Evolutionary conservation across 2,329 filamentous ascomycete genomes (phyloP).

Genomic region (Ophiostoma novo-ulmi): DNA sequence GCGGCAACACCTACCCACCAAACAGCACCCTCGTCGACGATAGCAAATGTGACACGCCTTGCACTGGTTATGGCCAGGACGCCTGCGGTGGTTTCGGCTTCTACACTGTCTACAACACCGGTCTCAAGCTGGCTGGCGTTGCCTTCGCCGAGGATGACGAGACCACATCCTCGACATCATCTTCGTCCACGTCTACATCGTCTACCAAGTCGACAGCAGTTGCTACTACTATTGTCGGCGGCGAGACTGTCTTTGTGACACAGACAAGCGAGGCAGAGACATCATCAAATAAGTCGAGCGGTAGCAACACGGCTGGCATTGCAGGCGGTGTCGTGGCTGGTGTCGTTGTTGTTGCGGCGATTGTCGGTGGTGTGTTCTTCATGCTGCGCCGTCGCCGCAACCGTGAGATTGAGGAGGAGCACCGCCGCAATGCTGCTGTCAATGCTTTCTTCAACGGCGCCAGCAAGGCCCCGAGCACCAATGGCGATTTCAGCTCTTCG

Average conservation of each 20-base stretch:
- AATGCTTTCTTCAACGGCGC: conserved; percentile 67
- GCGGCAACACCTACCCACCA: conserved; percentile 64
- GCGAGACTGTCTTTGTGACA: conserved; percentile 29
- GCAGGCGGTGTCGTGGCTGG: conserved; percentile 84
- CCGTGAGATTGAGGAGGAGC: conserved; percentile 74
- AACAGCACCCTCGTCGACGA: conserved; percentile 49
- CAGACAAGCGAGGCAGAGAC: conserved; percentile 31
- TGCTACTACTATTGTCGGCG: conserved; percentile 26
- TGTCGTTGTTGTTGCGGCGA: conserved; percentile 61
- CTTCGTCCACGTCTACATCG: conserved; percentile 18
- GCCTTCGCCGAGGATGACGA: conserved; percentile 30
- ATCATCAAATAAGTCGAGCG: conserved; percentile 24
- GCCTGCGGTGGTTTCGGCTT: conserved; percentile 58
- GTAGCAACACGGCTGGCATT: conserved; percentile 70
- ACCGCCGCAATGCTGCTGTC: conserved; percentile 73
- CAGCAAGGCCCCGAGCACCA: conserved; percentile 54
- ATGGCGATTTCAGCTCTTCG: conserved; percentile 63
- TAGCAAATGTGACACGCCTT: conserved; percentile 58
- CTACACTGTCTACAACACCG: conserved; percentile 50
- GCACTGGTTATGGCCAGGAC: conserved; percentile 56
- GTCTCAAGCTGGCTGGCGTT: conserved; percentile 40
- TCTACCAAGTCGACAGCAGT: conserved; percentile 15
- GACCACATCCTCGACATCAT: conserved; percentile 18
- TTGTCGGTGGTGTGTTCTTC: conserved; percentile 66
- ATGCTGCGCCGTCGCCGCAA: conserved; percentile 71